Evolutionary conservation across 2,329 filamentous ascomycete species (phyloP).

Genomic region (Coleophoma crateriformis): DNA sequence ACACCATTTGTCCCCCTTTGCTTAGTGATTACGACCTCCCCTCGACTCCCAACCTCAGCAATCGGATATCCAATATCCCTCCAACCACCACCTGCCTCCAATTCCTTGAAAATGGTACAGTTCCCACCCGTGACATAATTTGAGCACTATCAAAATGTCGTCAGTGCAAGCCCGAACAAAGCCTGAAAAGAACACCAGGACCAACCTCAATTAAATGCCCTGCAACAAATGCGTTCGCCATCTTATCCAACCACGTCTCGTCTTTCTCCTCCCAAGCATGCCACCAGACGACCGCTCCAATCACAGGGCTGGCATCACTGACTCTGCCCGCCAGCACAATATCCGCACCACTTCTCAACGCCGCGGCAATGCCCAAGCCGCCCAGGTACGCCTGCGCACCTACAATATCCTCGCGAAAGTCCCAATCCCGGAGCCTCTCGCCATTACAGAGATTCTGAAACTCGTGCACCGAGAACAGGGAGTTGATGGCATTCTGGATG

Average conservation of each 20-base stretch:
- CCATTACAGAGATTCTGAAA: conserved; percentile 5
- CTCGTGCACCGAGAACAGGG: not conserved
- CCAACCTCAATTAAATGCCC: conserved; percentile 21
- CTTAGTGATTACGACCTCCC: conserved; percentile 6
- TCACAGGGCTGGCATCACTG: conserved; percentile 34
- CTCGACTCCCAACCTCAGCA: conserved; percentile 3
- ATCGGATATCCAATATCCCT: conserved; percentile 15
- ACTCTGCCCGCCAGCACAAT: conserved; percentile 37
- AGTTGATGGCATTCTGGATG: not conserved
- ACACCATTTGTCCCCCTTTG: conserved; percentile 5
- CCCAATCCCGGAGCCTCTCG: conserved; percentile 15
- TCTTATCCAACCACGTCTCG: conserved; percentile 22
- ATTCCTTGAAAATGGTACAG: conserved; percentile 20
- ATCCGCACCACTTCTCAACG: conserved; percentile 31
- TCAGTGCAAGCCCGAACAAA: not conserved
- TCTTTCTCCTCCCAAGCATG: conserved; percentile 31
- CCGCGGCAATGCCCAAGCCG: conserved; percentile 31
- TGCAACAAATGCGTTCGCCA: conserved; percentile 29
- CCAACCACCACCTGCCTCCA: conserved; percentile 14
- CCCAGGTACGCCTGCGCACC: conserved; percentile 26
- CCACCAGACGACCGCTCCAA: conserved; percentile 34
- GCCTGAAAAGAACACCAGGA: not conserved
- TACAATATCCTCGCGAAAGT: conserved; percentile 5
- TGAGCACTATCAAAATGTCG: conserved; percentile 8
- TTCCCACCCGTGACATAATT: conserved; percentile 14